Base-by-base conservation (phyloP, 164 flowering plant genomes). In the Piper longum region DNA sequence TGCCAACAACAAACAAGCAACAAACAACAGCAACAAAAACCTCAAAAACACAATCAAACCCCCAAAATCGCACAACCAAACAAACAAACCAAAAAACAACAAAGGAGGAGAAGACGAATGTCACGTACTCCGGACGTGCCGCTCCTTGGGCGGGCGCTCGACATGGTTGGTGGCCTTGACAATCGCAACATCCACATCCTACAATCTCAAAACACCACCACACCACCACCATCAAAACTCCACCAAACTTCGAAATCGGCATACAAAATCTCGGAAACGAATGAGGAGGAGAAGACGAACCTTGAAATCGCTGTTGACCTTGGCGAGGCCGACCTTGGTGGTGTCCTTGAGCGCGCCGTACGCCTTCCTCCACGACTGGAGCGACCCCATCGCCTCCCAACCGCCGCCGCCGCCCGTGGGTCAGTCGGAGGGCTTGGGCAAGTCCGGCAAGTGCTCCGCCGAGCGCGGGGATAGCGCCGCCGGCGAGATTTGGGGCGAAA, bases 81-180 rank as follows among this genome's bases (percentile, higher is more conserved):
- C 54, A 14, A 9, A 48, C 9, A 5, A 9, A 14, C 52, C 16
- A 14, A 42, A 62, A 16, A 26, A 60, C 41, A 14, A 26, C 52
- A 48, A 60, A 64, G 66, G 62, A 41, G 5, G 65, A 48, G 4
- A 16, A 13, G 57, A n/a, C 39, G 60, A 56, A 61, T 5, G 63
- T 42, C 7, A 69, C 92, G 77, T 54, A 93, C 99, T 90, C 72
- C 91, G 73, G 55, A 93, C 83, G 68, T 93, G 96, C 59, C 99
- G 74, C 63, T 90, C 99, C 72, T 93, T 93, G 58, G 99, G 99
- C 9, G 97, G 95, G 44, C 86, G 79, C 76, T 86, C 97, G 61
- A 88, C 97, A 71, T 93, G 99, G 77, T 89, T 93, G 18, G 98
- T 88, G 12, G 98, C 98, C 77, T 93, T 93, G 59, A 89, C 95